Percentiles rank a stretch among this genome's conserved stretches.
phyloP scores from a whole-genome alignment of 805 yeast species.

The Candida arabinofermentans region DNA sequence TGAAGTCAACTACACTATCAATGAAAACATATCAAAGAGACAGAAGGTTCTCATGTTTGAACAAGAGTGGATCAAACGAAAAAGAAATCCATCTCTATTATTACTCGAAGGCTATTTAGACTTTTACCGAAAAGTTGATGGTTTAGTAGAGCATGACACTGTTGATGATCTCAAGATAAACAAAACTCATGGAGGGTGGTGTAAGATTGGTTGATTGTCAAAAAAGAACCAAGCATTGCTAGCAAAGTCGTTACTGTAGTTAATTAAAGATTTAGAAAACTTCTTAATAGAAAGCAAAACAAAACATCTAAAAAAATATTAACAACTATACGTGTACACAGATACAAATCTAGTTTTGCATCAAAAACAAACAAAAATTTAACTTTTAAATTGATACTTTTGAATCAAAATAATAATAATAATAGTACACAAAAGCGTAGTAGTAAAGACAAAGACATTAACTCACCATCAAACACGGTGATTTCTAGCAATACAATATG shows the following conservation, averaged over 20 bases:
- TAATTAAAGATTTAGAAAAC: not conserved
- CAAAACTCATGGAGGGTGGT: conserved; percentile 2
- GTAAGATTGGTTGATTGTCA: not conserved
- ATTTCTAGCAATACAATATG: conserved; percentile 54
- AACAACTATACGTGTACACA: too few relatives aligned
- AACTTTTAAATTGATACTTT: too few relatives aligned
- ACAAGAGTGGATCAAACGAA: conserved; percentile 2
- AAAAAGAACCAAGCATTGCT: not conserved
- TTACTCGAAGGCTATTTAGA: conserved; percentile 1
- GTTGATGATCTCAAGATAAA: conserved; percentile 1
- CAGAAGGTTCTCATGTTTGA: conserved; percentile 1
- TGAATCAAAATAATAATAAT: not conserved
- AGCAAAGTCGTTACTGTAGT: not conserved
- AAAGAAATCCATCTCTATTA: not conserved
- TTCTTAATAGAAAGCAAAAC: too few relatives aligned
- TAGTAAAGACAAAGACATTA: not conserved
- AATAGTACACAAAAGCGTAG: not conserved
- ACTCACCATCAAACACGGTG: conserved; percentile 13
- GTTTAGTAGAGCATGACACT: too few relatives aligned
- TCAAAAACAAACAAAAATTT: too few relatives aligned
- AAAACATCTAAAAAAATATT: too few relatives aligned
- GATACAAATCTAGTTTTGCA: too few relatives aligned
- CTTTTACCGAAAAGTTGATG: not conserved
- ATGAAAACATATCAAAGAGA: not conserved
- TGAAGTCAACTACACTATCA: not conserved